Base-by-base conservation (phyloP, 352 stramenopile genomes). In the Phytophthora pisi region DNA sequence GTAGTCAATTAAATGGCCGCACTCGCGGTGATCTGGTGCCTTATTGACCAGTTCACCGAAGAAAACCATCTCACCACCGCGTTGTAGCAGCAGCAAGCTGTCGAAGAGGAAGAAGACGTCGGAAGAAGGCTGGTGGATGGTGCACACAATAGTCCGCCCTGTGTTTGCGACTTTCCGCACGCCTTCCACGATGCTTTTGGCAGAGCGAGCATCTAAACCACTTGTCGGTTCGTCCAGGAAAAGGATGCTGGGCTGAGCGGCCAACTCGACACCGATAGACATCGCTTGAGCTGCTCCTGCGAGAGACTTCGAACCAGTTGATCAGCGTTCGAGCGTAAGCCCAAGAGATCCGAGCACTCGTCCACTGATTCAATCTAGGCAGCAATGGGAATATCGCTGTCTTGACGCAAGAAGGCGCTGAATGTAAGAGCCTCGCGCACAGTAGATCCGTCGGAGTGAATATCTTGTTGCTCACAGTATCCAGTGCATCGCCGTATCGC, bases 181-280 rank as follows among this genome's bases (percentile, higher is more conserved):
- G 43, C 43, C 43, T 5, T 51, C 20, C 43, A 51, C 30, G 16
- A 51, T 51, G 10, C 10, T 13, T 26, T 51, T 51, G 18, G 43
- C 43, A 2, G 43, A 28, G n/a, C 43, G 43, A 13, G 43, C 43
- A 26, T 51, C 43, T 18, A 51, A 26, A 7, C 43, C 43, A 26
- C n/a, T 51, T 2, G 43, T 51, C 10, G 43, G 43, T 51, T 51
- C 43, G 18, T 51, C 43, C 18, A 51, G 7, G 43, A 51, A 51
- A n/a, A 51, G n/a, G 2, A 51, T 13, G 43, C 43, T 51, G 18
- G 43, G 43, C 18, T 30, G 43, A 23, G 43, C 43, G 6, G 43
- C 18, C 43, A 51, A 2, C 18, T 51, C 43, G 8, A 51, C 43
- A 4, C 43, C 43, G 43, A 50, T 50, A 0, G 43, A 28, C 18